These are phyloP conservation scores for Tolypocladium ophioglossoides DNA, from an alignment of 2,329 filamentous ascomycete genomes.

Conservation along the genomic window DNA sequence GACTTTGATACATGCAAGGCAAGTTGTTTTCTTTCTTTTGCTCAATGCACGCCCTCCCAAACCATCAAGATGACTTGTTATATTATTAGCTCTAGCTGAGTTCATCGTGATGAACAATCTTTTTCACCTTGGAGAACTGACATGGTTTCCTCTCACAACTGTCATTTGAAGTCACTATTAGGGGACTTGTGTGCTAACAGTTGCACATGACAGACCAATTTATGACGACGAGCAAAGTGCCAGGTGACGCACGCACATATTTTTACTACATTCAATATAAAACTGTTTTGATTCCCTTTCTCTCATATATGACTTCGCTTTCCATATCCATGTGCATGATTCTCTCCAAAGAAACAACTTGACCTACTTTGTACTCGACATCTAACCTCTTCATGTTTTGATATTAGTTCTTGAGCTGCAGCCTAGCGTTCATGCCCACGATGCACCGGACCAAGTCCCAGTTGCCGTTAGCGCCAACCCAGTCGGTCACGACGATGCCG, in stretches of 20 bases:
- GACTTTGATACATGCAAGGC: background rate
- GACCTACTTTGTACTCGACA: background rate
- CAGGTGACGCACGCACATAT: background rate
- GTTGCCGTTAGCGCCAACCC: slow-evolving; percentile 76
- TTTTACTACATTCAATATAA: background rate
- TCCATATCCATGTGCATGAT: background rate
- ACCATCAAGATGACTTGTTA: slow-evolving; percentile 39
- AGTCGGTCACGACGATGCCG: slow-evolving; percentile 86
- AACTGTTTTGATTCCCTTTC: background rate
- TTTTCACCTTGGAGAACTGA: slow-evolving; percentile 56
- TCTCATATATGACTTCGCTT: background rate
- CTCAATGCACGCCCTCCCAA: background rate
- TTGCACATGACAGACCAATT: background rate
- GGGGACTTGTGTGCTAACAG: background rate
- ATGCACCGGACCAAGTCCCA: slow-evolving; percentile 86
- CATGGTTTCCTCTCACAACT: slow-evolving; percentile 10
- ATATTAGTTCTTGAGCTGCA: slow-evolving; percentile 36
- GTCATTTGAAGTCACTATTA: background rate
- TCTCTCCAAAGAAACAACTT: background rate
- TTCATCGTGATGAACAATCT: slow-evolving; percentile 43
- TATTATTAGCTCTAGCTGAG: slow-evolving; percentile 39
- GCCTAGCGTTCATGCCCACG: slow-evolving; percentile 77
- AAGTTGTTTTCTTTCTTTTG: background rate
- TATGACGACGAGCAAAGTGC: background rate
- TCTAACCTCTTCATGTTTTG: background rate